A percentile compares a stretch with the other conserved stretches of the same genome.
phyloP scores from a whole-genome alignment of 2,329 filamentous ascomycete species.

The Lizonia empirigonia region DNA sequence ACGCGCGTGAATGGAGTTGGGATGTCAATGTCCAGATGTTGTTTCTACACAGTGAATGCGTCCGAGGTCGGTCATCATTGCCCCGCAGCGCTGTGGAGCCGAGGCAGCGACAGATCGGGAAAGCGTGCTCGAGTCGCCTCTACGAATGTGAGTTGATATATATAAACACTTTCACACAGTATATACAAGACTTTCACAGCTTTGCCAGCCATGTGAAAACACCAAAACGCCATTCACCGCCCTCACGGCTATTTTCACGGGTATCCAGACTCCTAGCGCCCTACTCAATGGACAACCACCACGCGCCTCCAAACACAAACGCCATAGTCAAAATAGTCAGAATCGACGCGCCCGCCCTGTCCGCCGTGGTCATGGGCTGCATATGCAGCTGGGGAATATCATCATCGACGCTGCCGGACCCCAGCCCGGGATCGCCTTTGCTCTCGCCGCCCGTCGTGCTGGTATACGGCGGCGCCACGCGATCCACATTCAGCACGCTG shows the following conservation, averaged over 20 bases:
- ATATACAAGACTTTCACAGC: neutral
- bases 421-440: conserved; percentile 51
- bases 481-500: conserved; percentile 50
- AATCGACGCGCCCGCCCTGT: conserved; percentile 52
- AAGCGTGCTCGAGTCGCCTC: neutral
- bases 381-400: conserved; percentile 25
- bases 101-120: neutral
- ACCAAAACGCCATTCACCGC: neutral
- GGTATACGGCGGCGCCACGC: conserved; percentile 51
- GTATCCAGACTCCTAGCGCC: neutral
- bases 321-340: conserved; percentile 45
- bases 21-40: neutral
- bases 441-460: conserved; percentile 59
- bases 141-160: neutral
- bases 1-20: neutral
- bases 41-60: neutral
- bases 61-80: neutral
- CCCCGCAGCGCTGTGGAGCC: neutral
- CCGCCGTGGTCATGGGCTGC: conserved; percentile 42
- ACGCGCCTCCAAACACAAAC: conserved; percentile 23
- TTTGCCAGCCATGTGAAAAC: neutral
- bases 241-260: neutral
- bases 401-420: conserved; percentile 41
- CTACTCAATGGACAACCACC: conserved; percentile 29
- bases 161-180: neutral